phyloP scores from a whole-genome alignment of 768 basidiomycete species.

The Leucocoprinus leucothites region DNA sequence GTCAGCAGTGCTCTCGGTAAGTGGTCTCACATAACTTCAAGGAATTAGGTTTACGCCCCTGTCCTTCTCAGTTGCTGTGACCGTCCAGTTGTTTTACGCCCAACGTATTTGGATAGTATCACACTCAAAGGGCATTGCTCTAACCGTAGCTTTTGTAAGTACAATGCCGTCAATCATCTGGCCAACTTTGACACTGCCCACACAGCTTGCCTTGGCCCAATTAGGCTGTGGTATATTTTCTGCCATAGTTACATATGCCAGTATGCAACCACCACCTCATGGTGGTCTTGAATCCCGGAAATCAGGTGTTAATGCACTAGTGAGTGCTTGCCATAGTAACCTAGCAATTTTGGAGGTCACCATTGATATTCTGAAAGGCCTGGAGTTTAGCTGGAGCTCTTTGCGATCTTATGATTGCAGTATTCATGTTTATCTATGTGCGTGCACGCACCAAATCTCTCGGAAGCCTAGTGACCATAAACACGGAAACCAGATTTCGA shows the following conservation, averaged over 20 bases:
- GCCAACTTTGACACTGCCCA: too few relatives aligned
- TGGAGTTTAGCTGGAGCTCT: not conserved
- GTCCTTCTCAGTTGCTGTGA: not conserved
- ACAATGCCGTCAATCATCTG: not conserved
- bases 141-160: not conserved
- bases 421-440: conserved; percentile 5
- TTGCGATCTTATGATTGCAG: conserved; percentile 4
- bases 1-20: not conserved
- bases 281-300: not conserved
- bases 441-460: not conserved
- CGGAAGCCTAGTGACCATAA: too few relatives aligned
- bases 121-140: not conserved
- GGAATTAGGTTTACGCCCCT: too few relatives aligned
- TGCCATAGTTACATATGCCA: not conserved
- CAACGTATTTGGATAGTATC: not conserved
- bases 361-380: not conserved
- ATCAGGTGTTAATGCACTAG: not conserved
- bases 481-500: not conserved
- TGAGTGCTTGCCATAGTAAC: not conserved
- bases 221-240: not conserved
- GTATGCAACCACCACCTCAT: not conserved
- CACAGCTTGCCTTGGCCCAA: not conserved
- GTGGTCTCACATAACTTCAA: not conserved
- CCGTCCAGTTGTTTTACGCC: not conserved
- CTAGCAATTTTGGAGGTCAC: not conserved